Conservation (phyloP, 73 alveolate species). For the Paramecium sexaurelia region DNA sequence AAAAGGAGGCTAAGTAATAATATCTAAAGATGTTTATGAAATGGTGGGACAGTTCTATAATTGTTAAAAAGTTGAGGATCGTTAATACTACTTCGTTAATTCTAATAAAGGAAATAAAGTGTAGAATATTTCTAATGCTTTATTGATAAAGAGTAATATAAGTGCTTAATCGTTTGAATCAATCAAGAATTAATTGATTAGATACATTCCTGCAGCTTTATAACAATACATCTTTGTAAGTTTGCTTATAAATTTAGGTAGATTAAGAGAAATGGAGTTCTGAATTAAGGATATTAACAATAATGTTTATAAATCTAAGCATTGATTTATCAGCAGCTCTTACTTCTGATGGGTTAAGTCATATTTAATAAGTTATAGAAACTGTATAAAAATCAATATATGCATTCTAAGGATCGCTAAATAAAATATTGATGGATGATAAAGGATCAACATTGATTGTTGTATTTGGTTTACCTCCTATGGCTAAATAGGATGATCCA, state of each 20-base stretch:
- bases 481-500: constrained; percentile 95
- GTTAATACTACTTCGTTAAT: neutral
- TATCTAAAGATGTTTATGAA: constrained; percentile 84
- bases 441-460: constrained; percentile 89
- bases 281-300: constrained; percentile 90
- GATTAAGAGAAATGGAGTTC: constrained; percentile 90
- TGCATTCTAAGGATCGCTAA: constrained; percentile 92
- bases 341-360: constrained; percentile 85
- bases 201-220: constrained; percentile 94
- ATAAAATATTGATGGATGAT: constrained; percentile 96
- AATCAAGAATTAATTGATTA: constrained; percentile 75
- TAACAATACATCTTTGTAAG: constrained; percentile 77
- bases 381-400: constrained; percentile 89
- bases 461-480: constrained; percentile 96
- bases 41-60: constrained; percentile 78
- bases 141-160: constrained; percentile 84
- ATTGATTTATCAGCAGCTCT: constrained; percentile 88
- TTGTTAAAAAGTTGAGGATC: constrained; percentile 33
- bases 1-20: constrained; percentile 93
- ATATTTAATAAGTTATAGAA: constrained; percentile 79
- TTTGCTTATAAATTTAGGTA: constrained; percentile 69
- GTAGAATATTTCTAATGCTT: constrained; percentile 91
- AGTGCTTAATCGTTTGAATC: constrained; percentile 76
- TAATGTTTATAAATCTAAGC: constrained; percentile 90
- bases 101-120: constrained; percentile 1